These are phyloP conservation scores for Achaetomiella virescens DNA, from an alignment of 495 filamentous ascomycete species.

Conservation along the genomic window DNA sequence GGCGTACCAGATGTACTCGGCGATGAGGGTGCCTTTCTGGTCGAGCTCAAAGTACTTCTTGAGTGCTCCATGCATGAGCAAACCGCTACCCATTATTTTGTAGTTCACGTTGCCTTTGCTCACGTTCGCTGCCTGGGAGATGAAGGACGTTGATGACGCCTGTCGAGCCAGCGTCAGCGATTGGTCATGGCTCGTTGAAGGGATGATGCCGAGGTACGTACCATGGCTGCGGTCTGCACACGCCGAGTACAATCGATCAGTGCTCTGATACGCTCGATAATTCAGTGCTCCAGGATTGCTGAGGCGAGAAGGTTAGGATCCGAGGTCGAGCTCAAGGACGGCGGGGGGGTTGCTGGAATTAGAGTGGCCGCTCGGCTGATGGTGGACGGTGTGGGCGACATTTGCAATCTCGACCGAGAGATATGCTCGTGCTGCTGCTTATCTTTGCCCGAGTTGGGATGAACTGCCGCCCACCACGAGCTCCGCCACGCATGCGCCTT, in stretches of 20 bases:
- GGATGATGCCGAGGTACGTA: constrained; percentile 1
- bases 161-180: neutral
- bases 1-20: constrained; percentile 79
- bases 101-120: neutral
- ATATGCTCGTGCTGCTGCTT: neutral
- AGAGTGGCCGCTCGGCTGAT: constrained; percentile 8
- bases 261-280: too few relatives aligned
- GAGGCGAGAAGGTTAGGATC: neutral
- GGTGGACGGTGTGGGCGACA: neutral
- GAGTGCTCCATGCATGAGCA: constrained; percentile 45
- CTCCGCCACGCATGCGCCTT: too few relatives aligned
- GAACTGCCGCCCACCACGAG: neutral
- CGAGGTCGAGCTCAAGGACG: neutral
- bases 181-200: neutral
- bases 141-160: constrained; percentile 6
- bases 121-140: constrained; percentile 8
- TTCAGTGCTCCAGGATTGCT: too few relatives aligned
- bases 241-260: too few relatives aligned
- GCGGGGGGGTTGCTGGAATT: constrained; percentile 4
- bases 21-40: constrained; percentile 76
- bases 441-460: constrained; percentile 1
- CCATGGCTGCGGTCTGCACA: constrained; percentile 6
- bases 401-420: too few relatives aligned
- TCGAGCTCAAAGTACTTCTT: constrained; percentile 86
- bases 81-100: neutral